Base-by-base conservation (phyloP, 2,329 filamentous ascomycete species). In the Metarhizium guizhouense region DNA sequence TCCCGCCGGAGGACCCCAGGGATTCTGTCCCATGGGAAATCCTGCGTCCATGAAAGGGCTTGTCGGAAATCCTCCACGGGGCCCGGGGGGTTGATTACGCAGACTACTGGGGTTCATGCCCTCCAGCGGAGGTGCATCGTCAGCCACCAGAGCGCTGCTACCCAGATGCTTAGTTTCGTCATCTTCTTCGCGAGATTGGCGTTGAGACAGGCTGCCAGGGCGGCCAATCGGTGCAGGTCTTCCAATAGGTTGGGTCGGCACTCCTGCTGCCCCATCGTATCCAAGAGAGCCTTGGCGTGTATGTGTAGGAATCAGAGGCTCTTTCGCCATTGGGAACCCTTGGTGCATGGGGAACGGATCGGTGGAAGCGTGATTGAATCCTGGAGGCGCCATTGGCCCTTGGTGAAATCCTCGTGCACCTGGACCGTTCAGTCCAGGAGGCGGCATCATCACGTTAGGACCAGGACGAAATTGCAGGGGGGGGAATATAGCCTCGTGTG, bases 211-310 rank as follows among this genome's bases (percentile, higher is more conserved):
- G 68, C 91, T 96, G 16, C 86, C 85, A 0, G 94, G 93, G 38
- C 91, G 83, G 59, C 93, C 90, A 60, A 97, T 96, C 1, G 93
- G 93, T 29, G 88, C 83, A 30, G 92, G 93, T 54, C 91, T 82
- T 49, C 86, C 81, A 58, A 95, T 93, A 1, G 89, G 88, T 59
- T 90, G 86, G 38, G 85, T 78, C 54, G 82, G 76, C 11, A 76
- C 70, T 30, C 73, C 70, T 7, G 73, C 66, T 4, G 70, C 62
- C n/a, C 76, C 75, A 8, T 92, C 87, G 58, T 86, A 83, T 13
- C 86, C 85, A 13, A 77, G 78, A 6, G 90, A 95, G 11, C 83
- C 79, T 62, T 95, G 90, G 59, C 91, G 81, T 8, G 87, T 87
- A 70, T 95, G 91, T 5, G 81, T 69, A 51, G 76, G 68, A 7